Evolutionary conservation across 306 rosid genomes (phyloP).

Genomic region (Rosa persica): DNA sequence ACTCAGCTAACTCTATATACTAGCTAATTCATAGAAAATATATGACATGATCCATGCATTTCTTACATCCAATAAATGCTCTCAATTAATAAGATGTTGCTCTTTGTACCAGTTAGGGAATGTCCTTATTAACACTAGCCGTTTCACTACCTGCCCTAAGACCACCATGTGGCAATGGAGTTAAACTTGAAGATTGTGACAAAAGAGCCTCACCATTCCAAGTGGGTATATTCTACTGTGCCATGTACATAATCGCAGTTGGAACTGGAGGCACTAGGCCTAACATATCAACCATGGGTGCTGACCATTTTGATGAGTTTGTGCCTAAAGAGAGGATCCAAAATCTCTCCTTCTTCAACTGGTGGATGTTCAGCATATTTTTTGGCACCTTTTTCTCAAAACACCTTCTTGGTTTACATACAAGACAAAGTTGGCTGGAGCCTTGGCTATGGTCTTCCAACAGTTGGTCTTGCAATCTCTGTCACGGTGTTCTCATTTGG

Average conservation of each 20-base stretch:
- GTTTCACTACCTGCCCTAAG: slow-evolving; percentile 59
- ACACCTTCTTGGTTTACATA: slow-evolving; percentile 64
- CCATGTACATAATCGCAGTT: slow-evolving; percentile 57
- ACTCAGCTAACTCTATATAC: not conserved
- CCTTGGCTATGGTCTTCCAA: slow-evolving; percentile 82
- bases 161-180: slow-evolving; percentile 53
- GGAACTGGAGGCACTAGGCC: slow-evolving; percentile 91
- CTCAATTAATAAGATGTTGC: not conserved
- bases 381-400: too few species aligned
- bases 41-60: not conserved
- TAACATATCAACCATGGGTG: slow-evolving; percentile 84
- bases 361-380: too few species aligned
- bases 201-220: slow-evolving; percentile 52
- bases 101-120: slow-evolving; percentile 45
- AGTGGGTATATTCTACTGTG: slow-evolving; percentile 55
- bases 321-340: too few species aligned
- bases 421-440: slow-evolving; percentile 74
- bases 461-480: slow-evolving; percentile 60
- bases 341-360: too few species aligned
- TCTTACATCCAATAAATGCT: not conserved
- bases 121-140: slow-evolving; percentile 60
- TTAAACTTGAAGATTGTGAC: slow-evolving; percentile 30
- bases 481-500: slow-evolving; percentile 60
- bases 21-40: not conserved
- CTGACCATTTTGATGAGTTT: too few species aligned